Evolutionary conservation across 2,329 filamentous ascomycete species (phyloP), one percentile per base, ranked within the genome.

Genomic region (Sporothrix variecibatus): DNA sequence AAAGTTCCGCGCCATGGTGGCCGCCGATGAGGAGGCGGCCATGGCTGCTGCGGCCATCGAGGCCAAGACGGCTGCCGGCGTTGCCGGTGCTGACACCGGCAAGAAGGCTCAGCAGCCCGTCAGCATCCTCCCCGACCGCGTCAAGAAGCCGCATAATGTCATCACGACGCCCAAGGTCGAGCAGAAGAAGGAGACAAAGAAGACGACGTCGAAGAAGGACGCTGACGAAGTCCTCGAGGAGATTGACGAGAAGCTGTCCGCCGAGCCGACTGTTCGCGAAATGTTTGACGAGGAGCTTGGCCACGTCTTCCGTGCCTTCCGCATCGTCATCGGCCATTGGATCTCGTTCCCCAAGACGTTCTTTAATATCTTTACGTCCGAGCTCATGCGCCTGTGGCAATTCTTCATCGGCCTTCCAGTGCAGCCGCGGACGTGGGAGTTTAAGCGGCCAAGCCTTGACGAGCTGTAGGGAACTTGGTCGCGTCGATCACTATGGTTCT

Each of bases 251-350:
- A 58, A 46, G 23, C 9, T 58, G 23, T 43, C 65, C 17, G 31
- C 17, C 28, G 78, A 80, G 7, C 76, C 84, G 62, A 85, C 86
- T 0, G 0, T 91, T 0, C 80, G 81, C 67, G 90, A 94, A 28
- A 83, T 86, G 7, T 85, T 95, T 76, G 84, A 85, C 77, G 82
- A 87, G 0, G 95, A 98, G 82, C 81, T 92, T 40, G 81, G 83
- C 5, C 83, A 90, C 20, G 86, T 97, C 15, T 88, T 86, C 79
- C 85, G 86, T 74, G 91, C 90, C 0, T 85, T 89, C 67, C 87
- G 88, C 77, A 89, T 91, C 78, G 90, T 98, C 1, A 31, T 96
- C 9, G 86, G 82, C 77, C 88, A 89, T 75, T 99, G 94, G 93
- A 72, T 90, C 6, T 83, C 86, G 28, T 85, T 94, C 67, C 95